phyloP scores from a whole-genome alignment of 2,329 filamentous ascomycete genomes.

The Colletotrichum eremochloae region DNA sequence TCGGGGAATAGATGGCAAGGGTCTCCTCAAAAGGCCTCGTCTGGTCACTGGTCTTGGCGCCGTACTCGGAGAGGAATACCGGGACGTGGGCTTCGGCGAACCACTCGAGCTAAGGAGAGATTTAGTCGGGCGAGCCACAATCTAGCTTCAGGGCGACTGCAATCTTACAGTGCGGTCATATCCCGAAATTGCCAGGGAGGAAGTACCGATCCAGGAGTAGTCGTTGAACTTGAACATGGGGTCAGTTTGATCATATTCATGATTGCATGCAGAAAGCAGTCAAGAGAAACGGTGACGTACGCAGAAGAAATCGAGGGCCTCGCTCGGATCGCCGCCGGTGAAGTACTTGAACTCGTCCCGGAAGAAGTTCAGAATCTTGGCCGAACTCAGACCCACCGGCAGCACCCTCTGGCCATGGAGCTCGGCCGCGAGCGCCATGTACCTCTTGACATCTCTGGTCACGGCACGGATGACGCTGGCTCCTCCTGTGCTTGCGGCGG shows the following conservation, averaged over 20 bases:
- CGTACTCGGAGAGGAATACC: background rate
- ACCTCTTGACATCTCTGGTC: conserved; percentile 48
- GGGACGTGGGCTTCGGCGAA: background rate
- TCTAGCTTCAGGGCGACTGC: background rate
- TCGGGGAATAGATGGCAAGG: conserved; percentile 70
- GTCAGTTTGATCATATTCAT: background rate
- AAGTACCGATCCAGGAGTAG: background rate
- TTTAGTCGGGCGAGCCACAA: background rate
- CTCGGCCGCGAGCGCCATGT: conserved; percentile 43
- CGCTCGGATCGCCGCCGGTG: conserved; percentile 37
- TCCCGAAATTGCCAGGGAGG: background rate
- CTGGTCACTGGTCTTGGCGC: background rate
- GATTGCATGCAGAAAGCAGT: too few species aligned
- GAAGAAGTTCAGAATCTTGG: conserved; percentile 10
- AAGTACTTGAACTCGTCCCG: conserved; percentile 43
- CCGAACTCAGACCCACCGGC: conserved; percentile 42
- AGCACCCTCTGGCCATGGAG: conserved; percentile 33
- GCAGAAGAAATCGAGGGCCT: conserved; percentile 44
- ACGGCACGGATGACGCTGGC: conserved; percentile 45
- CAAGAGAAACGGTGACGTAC: conserved; percentile 18
- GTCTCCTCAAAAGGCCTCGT: conserved; percentile 71
- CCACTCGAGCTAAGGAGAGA: background rate
- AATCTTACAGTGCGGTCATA: background rate
- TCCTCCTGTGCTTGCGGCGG: background rate
- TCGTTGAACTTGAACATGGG: background rate